Evolutionary conservation across 2,329 filamentous ascomycete species (phyloP).

Genomic region (Fusarium sp.): DNA sequence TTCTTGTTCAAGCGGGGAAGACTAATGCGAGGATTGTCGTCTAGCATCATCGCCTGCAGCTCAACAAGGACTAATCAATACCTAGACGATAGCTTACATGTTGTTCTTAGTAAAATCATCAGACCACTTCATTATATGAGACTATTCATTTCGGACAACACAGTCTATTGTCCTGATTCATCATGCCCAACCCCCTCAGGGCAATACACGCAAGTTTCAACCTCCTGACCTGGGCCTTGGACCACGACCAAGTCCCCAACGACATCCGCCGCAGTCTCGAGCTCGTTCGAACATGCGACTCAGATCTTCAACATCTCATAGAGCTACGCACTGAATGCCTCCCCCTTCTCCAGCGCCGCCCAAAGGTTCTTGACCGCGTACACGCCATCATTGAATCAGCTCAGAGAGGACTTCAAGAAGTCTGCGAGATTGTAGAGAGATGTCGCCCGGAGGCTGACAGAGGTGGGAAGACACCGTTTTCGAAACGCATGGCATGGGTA

Average conservation of each 20-base stretch:
- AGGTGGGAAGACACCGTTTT: conserved; percentile 32
- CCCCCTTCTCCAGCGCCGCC: conserved; percentile 38
- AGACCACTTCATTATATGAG: not conserved
- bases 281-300: conserved; percentile 49
- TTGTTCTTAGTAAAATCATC: not conserved
- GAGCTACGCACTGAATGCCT: conserved; percentile 47
- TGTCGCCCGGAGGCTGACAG: conserved; percentile 40
- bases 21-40: not conserved
- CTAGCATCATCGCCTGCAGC: not conserved
- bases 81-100: not conserved
- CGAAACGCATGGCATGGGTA: conserved; percentile 42
- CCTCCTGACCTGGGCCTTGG: conserved; percentile 32
- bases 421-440: conserved; percentile 47
- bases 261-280: conserved; percentile 47
- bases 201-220: conserved; percentile 25
- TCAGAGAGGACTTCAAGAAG: conserved; percentile 44
- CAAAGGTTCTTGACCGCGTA: conserved; percentile 45
- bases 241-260: conserved; percentile 44
- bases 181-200: conserved; percentile 25
- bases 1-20: not conserved
- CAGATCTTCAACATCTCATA: conserved; percentile 50
- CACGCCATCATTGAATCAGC: conserved; percentile 48
- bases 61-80: not conserved
- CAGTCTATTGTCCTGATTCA: not conserved
- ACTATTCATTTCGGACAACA: no score